Base-by-base conservation (phyloP, 345 rosid genomes). In the Gossypium mustelinum region DNA sequence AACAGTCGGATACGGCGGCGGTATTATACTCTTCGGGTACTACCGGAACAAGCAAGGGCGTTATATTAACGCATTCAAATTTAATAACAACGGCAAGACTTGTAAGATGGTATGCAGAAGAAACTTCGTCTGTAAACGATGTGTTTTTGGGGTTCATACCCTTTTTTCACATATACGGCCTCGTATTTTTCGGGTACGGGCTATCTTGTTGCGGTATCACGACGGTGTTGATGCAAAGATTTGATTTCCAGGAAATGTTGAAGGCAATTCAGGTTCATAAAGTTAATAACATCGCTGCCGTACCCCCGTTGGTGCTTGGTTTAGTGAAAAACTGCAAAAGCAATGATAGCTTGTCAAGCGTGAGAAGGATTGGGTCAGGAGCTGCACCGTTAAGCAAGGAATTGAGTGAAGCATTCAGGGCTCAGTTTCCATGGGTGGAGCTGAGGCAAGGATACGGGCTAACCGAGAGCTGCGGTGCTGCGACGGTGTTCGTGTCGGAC, bases 21-120 rank as follows among this genome's bases (percentile, higher is more conserved):
- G 57, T 89, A 29, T 80, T 87, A 2, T 89, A 87, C 81, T 89
- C 90, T 18, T 89, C 94, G n/a, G 94, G 90, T 13, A 89, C 94
- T 13, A 85, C 91, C 0, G 91, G 94, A 11, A 77, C 77, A 10
- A 89, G 90, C 78, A 89, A 89, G 74, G 94, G 94, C 2, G 90
- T 89, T 22, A 51, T 89, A 43, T 59, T 87, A 50, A 86, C 90
- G 0, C 94, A 87, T 69, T 70, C 82, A 3, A 89, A 89, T 63
- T 87, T 89, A 65, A 77, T 89, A 69, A 48, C 89, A 18, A 54
- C 79, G 17, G 59, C 77, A 69, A 63, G 82, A 11, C 74, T 88
- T 2, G 50, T 88, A 4, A 87, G 69, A 70, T 90, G 94, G 94
- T 60, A 83, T 2, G 82, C 84, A 43, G 22, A 84, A 7, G 80